Percentiles rank a stretch among this genome's conserved stretches.
phyloP scores from a whole-genome alignment of 1,139 yeast species.

The Hemisphaericaspora xylofermentans region DNA sequence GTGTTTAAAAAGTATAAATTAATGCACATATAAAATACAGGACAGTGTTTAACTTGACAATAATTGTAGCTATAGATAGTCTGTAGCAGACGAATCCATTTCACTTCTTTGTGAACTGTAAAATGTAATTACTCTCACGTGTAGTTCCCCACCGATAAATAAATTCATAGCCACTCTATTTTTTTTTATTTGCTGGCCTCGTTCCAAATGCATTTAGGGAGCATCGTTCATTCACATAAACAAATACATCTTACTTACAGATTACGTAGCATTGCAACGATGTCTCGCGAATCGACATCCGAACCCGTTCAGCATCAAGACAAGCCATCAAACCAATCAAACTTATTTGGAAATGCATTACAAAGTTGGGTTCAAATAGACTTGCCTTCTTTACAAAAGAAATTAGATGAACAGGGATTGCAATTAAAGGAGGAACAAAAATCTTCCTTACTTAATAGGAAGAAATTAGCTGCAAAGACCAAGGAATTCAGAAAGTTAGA shows the following conservation, averaged over 20 bases:
- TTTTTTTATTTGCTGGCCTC: no score
- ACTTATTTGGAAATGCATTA: conserved; percentile 50
- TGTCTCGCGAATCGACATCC: neutral
- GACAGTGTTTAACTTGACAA: neutral
- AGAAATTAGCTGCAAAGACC: conserved; percentile 75
- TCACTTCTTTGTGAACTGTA: no score
- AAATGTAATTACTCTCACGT: no score
- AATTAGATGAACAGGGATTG: conserved; percentile 72
- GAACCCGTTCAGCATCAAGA: neutral
- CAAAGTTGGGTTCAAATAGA: conserved; percentile 77
- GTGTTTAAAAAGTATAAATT: conserved; percentile 10
- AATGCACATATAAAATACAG: conserved; percentile 14
- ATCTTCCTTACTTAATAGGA: conserved; percentile 64
- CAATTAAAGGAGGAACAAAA: conserved; percentile 72
- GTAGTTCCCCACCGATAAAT: no score
- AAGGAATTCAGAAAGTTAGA: conserved; percentile 75
- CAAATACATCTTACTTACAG: neutral
- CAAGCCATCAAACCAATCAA: conserved; percentile 9
- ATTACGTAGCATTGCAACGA: no score
- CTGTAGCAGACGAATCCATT: no score
- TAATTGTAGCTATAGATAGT: neutral
- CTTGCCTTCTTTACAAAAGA: conserved; percentile 63
- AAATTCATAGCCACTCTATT: no score
- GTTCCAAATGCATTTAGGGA: no score
- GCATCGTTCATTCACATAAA: no score